Percentiles rank a stretch among this genome's conserved stretches.
These are phyloP conservation scores for Pigoraptor vietnamica DNA, from an alignment of 78 protist genomes.

Conservation along the genomic window DNA sequence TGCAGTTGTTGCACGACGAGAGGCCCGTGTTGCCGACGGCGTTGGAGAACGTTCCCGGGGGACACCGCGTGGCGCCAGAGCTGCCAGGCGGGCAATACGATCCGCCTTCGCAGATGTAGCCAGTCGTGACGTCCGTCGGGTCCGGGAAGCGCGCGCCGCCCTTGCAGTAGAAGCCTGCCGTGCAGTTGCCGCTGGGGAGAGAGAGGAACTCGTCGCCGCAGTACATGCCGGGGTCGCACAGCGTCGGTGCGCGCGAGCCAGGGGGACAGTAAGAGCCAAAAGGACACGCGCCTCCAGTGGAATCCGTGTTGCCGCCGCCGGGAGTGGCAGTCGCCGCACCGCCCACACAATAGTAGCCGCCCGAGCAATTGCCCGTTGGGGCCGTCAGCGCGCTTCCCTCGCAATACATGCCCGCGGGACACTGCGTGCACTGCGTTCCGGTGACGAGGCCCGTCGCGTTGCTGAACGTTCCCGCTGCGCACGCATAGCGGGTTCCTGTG, in stretches of 20 bases:
- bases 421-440: background rate
- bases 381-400: background rate
- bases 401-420: background rate
- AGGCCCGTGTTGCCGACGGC: background rate
- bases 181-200: slow-evolving; percentile 20
- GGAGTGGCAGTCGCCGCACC: background rate
- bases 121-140: background rate
- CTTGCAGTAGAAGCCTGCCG: slow-evolving; percentile 39
- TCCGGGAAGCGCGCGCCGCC: background rate
- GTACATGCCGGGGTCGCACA: slow-evolving; percentile 27
- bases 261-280: background rate
- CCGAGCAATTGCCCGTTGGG: background rate
- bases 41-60: background rate
- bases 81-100: slow-evolving; percentile 7
- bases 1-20: slow-evolving; percentile 16
- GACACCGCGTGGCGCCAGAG: background rate
- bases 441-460: background rate
- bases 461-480: slow-evolving; percentile 25
- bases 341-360: slow-evolving; percentile 12
- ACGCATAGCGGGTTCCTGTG: background rate
- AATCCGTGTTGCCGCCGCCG: background rate
- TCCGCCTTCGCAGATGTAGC: slow-evolving; percentile 8
- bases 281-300: background rate
- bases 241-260: background rate
- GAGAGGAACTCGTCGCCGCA: background rate